These are phyloP conservation scores for Ehretia macrophylla DNA, from an alignment of 257 asterid genomes.

Conservation along the genomic window DNA sequence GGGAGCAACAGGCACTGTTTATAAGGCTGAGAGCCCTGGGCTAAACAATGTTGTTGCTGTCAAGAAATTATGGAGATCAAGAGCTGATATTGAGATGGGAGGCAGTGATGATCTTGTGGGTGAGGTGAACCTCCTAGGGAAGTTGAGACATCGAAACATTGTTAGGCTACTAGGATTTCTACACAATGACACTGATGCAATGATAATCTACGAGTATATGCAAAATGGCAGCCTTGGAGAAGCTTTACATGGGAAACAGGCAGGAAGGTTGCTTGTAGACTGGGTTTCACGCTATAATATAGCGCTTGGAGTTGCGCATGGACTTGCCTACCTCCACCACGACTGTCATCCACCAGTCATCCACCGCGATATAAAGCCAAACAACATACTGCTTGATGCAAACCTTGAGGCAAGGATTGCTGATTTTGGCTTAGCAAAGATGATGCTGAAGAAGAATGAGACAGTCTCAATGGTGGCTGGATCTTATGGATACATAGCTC, in stretches of 20 bases:
- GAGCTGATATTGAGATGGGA: slow-evolving; percentile 49
- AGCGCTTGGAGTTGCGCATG: slow-evolving; percentile 64
- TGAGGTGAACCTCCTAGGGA: slow-evolving; percentile 65
- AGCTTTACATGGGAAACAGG: slow-evolving; percentile 56
- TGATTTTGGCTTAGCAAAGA: slow-evolving; percentile 60
- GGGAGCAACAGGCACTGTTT: slow-evolving; percentile 76
- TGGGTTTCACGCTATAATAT: slow-evolving; percentile 65
- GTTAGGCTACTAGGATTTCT: slow-evolving; percentile 61
- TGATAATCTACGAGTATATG: slow-evolving; percentile 62
- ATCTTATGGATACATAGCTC: slow-evolving; percentile 76
- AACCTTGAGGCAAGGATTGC: slow-evolving; percentile 67
- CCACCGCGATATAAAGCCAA: slow-evolving; percentile 62
- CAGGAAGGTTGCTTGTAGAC: slow-evolving; percentile 50
- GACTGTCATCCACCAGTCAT: slow-evolving; percentile 61
- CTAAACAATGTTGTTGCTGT: slow-evolving; percentile 55
- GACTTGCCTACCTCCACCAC: slow-evolving; percentile 61
- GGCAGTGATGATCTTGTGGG: slow-evolving; percentile 54
- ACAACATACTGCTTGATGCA: slow-evolving; percentile 54
- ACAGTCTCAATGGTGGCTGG: slow-evolving; percentile 81
- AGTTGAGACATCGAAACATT: slow-evolving; percentile 56
- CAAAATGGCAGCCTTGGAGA: slow-evolving; percentile 63
- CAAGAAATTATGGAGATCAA: slow-evolving; percentile 68
- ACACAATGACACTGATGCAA: slow-evolving; percentile 53
- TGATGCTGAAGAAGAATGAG: slow-evolving; percentile 51
- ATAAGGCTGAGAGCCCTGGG: slow-evolving; percentile 60